Conservation (phyloP, 108 stramenopile genomes). For the Stephanodiscus triporus region DNA sequence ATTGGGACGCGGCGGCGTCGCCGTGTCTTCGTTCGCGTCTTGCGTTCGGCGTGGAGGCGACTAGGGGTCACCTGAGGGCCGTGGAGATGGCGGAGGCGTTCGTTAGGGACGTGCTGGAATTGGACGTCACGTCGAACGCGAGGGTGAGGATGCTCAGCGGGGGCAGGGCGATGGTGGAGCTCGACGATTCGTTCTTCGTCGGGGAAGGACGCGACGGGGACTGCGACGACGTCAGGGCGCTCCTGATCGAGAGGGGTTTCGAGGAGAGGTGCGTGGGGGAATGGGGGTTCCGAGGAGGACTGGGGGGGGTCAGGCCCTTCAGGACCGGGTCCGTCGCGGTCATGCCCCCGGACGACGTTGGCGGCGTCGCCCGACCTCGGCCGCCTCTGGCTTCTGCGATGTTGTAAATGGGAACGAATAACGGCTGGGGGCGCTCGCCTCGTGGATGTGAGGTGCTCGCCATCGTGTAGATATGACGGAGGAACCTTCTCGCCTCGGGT, state of each 20-base stretch:
- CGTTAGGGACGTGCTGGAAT: slow-evolving; percentile 52
- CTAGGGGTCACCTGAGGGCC: slow-evolving; percentile 64
- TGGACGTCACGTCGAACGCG: slow-evolving; percentile 58
- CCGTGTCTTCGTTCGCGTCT: slow-evolving; percentile 92
- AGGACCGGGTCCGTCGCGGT: slow-evolving; percentile 49
- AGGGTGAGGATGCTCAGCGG: slow-evolving; percentile 70
- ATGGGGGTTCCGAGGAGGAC: slow-evolving; percentile 37
- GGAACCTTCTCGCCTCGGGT: background rate
- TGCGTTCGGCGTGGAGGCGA: slow-evolving; percentile 89
- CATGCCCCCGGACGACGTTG: too few species aligned
- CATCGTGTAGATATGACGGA: background rate
- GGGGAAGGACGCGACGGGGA: background rate
- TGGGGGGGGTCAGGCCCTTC: slow-evolving; percentile 41
- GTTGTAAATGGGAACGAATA: background rate
- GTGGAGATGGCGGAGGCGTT: slow-evolving; percentile 75
- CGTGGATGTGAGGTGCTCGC: too few species aligned
- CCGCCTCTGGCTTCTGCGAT: too few species aligned
- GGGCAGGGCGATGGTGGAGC: slow-evolving; percentile 76
- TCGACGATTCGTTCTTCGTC: slow-evolving; percentile 47
- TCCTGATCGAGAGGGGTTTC: slow-evolving; percentile 37
- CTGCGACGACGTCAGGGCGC: background rate
- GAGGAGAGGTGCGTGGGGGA: slow-evolving; percentile 28
- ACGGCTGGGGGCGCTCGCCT: too few species aligned
- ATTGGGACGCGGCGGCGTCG: slow-evolving; percentile 92
- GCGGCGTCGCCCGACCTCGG: too few species aligned